These are phyloP conservation scores for Maudiozyma pseudohumilis DNA, from an alignment of 805 yeast genomes.

Conservation along the genomic window DNA sequence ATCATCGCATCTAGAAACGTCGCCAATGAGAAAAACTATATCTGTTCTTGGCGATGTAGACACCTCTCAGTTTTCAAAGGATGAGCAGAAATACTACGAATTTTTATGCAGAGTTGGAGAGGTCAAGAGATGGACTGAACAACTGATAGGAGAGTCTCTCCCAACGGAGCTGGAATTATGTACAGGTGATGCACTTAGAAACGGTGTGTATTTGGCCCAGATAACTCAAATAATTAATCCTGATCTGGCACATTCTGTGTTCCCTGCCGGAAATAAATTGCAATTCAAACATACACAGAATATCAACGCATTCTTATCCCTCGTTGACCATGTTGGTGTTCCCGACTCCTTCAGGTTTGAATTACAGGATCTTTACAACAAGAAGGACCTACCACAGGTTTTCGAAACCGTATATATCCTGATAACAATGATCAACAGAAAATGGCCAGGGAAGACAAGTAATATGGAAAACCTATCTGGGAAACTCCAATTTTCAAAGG, in stretches of 20 bases:
- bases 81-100: constrained; percentile 49
- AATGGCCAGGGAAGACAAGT: constrained; percentile 46
- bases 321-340: constrained; percentile 58
- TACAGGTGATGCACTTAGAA: constrained; percentile 52
- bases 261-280: constrained; percentile 49
- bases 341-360: constrained; percentile 89
- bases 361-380: constrained; percentile 84
- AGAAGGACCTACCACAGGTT: constrained; percentile 86
- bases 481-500: constrained; percentile 46
- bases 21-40: neutral
- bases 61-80: constrained; percentile 6
- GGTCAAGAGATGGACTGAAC: constrained; percentile 73
- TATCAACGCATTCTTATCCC: constrained; percentile 69
- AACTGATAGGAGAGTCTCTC: constrained; percentile 46
- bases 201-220: constrained; percentile 81
- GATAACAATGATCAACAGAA: constrained; percentile 55
- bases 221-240: constrained; percentile 67
- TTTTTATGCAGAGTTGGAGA: constrained; percentile 73
- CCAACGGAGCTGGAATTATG: constrained; percentile 47
- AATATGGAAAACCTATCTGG: constrained; percentile 55
- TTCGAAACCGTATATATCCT: constrained; percentile 88
- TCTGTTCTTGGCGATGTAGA: neutral
- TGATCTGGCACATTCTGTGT: constrained; percentile 42
- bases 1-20: neutral
- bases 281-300: constrained; percentile 91